Evolutionary conservation across 192 early-diverging fungal species (phyloP).

Genomic region (Coemansia sp.): DNA sequence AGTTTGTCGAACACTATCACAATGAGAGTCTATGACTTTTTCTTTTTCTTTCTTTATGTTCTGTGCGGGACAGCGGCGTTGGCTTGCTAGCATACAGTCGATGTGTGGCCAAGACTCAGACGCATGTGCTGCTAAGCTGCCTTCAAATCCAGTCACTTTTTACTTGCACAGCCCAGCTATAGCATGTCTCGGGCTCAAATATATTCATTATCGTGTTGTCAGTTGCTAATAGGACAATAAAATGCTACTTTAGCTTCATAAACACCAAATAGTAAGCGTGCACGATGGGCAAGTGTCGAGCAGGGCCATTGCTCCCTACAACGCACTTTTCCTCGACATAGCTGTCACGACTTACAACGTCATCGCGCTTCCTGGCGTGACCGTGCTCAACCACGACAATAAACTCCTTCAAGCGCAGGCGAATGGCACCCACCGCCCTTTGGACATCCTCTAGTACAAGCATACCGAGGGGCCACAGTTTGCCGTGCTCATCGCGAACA

Average conservation of each 20-base stretch:
- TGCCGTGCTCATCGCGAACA: slow-evolving; percentile 55
- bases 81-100: too few species aligned
- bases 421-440: slow-evolving; percentile 46
- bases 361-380: slow-evolving; percentile 44
- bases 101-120: too few species aligned
- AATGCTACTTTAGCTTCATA: slow-evolving; percentile 43
- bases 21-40: slow-evolving; percentile 8
- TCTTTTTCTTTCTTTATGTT: neutral
- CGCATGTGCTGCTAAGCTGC: too few species aligned
- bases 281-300: slow-evolving; percentile 47
- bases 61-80: too few species aligned
- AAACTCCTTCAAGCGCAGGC: slow-evolving; percentile 52
- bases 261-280: slow-evolving; percentile 52
- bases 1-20: slow-evolving; percentile 51
- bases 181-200: too few species aligned
- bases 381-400: slow-evolving; percentile 51
- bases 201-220: too few species aligned
- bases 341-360: slow-evolving; percentile 31
- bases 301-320: slow-evolving; percentile 6
- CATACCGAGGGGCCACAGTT: slow-evolving; percentile 71
- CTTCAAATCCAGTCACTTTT: too few species aligned
- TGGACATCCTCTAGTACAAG: slow-evolving; percentile 71
- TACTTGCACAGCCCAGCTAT: too few species aligned
- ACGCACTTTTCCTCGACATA: slow-evolving; percentile 40
- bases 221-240: too few species aligned